phyloP scores from a whole-genome alignment of 2,329 filamentous ascomycete species.

The Colletotrichum sp. region DNA sequence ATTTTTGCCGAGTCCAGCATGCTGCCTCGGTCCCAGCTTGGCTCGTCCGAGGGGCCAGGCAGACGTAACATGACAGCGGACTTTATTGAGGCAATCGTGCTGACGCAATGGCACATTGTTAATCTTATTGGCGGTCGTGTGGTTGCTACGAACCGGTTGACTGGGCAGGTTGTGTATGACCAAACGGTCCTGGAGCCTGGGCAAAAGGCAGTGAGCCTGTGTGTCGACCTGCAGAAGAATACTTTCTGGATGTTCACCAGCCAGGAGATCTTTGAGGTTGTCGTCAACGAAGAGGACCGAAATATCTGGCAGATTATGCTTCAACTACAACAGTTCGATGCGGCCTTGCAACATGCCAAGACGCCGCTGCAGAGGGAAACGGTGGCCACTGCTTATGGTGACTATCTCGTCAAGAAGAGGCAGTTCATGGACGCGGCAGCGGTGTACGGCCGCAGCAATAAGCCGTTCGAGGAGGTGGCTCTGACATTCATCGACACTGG shows the following conservation, averaged over 20 bases:
- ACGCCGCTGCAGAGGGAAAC: slow-evolving; percentile 84
- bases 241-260: slow-evolving; percentile 97
- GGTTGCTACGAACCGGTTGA: slow-evolving; percentile 85
- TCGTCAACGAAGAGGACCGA: slow-evolving; percentile 86
- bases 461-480: slow-evolving; percentile 95
- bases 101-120: slow-evolving; percentile 94
- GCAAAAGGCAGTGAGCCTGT: slow-evolving; percentile 81
- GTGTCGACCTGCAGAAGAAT: slow-evolving; percentile 90
- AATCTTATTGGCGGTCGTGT: slow-evolving; percentile 82
- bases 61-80: slow-evolving; percentile 73
- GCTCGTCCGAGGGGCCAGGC: slow-evolving; percentile 33
- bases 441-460: slow-evolving; percentile 94
- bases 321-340: slow-evolving; percentile 84
- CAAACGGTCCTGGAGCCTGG: slow-evolving; percentile 83
- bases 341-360: slow-evolving; percentile 84
- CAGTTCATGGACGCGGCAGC: slow-evolving; percentile 85
- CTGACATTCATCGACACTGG: slow-evolving; percentile 88
- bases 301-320: slow-evolving; percentile 97
- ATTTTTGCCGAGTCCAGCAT: slow-evolving; percentile 83
- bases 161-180: slow-evolving; percentile 85
- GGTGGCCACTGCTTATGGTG: slow-evolving; percentile 89
- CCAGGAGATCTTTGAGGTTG: slow-evolving; percentile 91
- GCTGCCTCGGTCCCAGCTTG: slow-evolving; percentile 74
- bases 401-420: slow-evolving; percentile 82
- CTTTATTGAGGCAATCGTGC: slow-evolving; percentile 76